phyloP scores from a whole-genome alignment of 768 basidiomycete species.

The Panellus pusillus region DNA sequence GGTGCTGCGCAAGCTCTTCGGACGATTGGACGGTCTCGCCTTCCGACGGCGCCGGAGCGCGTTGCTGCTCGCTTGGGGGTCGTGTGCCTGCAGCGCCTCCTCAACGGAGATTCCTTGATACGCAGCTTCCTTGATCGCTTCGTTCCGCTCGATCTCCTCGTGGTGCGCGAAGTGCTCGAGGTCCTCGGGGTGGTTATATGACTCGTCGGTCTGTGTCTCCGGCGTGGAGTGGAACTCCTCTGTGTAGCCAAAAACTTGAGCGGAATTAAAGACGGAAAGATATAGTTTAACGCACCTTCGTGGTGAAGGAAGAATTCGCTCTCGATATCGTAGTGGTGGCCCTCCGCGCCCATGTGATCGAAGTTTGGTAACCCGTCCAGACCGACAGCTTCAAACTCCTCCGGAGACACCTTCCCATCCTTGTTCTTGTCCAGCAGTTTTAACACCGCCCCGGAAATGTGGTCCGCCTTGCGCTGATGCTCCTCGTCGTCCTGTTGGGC shows the following conservation, averaged over 20 bases:
- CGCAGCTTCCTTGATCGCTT: slow-evolving; percentile 80
- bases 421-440: slow-evolving; percentile 67
- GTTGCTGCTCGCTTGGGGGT: slow-evolving; percentile 32
- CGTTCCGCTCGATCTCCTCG: slow-evolving; percentile 78
- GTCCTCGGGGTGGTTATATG: slow-evolving; percentile 93
- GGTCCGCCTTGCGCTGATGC: slow-evolving; percentile 79
- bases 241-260: slow-evolving; percentile 25
- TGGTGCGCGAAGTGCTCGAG: slow-evolving; percentile 91
- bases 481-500: slow-evolving; percentile 63
- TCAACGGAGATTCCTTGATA: slow-evolving; percentile 82
- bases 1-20: slow-evolving; percentile 18
- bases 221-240: slow-evolving; percentile 94
- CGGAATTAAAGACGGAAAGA: not conserved
- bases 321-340: slow-evolving; percentile 91
- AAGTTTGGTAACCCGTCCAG: slow-evolving; percentile 81
- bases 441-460: slow-evolving; percentile 73
- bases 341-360: slow-evolving; percentile 81
- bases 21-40: slow-evolving; percentile 18
- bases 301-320: slow-evolving; percentile 97
- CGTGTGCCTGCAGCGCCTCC: slow-evolving; percentile 60
- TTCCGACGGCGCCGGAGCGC: slow-evolving; percentile 22
- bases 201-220: slow-evolving; percentile 95
- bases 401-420: slow-evolving; percentile 67
- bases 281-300: slow-evolving; percentile 62
- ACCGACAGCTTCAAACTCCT: slow-evolving; percentile 74